A percentile compares a stretch with the other conserved stretches of the same genome.
Conservation (phyloP, 345 rosid species). For the Barbarea vulgaris region DNA sequence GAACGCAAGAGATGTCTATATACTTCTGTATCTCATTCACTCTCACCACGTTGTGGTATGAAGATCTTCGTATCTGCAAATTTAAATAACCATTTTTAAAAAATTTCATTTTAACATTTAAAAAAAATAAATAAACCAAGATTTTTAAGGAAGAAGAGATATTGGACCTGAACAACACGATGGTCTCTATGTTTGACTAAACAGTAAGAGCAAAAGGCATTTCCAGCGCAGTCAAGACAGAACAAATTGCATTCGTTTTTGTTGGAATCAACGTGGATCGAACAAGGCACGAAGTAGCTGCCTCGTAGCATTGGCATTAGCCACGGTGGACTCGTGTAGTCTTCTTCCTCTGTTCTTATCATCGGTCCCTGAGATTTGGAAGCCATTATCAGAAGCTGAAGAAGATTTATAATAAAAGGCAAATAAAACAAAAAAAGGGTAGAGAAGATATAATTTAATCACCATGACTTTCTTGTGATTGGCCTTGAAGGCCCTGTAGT, state of each 20-base stretch:
- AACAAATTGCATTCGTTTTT: conserved; percentile 89
- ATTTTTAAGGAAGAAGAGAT: background rate
- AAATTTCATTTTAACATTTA: background rate
- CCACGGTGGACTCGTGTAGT: conserved; percentile 64
- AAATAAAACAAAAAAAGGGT: background rate
- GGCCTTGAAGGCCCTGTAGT: conserved; percentile 44
- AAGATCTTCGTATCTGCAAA: conserved; percentile 85
- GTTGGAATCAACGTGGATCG: conserved; percentile 63
- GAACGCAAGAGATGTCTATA: conserved; percentile 80
- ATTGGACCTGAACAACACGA: conserved; percentile 67
- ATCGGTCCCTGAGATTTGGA: conserved; percentile 43
- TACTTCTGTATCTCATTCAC: conserved; percentile 88
- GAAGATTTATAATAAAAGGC: background rate
- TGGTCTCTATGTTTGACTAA: conserved; percentile 69
- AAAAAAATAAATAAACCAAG: background rate
- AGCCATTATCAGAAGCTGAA: conserved; percentile 19
- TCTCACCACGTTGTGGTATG: conserved; percentile 94
- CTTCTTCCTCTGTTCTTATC: conserved; percentile 49
- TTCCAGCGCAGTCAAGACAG: conserved; percentile 81
- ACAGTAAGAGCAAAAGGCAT: conserved; percentile 82
- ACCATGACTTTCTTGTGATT: conserved; percentile 56
- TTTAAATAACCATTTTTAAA: background rate
- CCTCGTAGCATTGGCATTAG: conserved; percentile 73
- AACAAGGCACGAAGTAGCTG: conserved; percentile 72
- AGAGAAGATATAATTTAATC: conserved; percentile 1